These are phyloP conservation scores for Globisporangium viniferum DNA, from an alignment of 352 stramenopile species.

Conservation along the genomic window DNA sequence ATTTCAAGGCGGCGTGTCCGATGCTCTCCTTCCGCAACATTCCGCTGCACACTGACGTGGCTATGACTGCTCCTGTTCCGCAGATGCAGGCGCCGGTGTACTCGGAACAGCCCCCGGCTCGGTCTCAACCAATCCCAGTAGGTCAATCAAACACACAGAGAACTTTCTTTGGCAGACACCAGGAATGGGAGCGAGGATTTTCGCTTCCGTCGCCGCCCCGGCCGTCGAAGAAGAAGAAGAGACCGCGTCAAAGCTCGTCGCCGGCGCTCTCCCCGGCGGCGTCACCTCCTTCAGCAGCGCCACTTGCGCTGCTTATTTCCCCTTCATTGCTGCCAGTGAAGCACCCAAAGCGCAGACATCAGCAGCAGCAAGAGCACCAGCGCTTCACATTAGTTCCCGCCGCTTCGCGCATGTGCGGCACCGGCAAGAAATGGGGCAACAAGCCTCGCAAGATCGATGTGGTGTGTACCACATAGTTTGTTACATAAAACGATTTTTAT, in stretches of 20 bases:
- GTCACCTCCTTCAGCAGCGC: constrained; percentile 15
- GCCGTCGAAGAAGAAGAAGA: constrained; percentile 62
- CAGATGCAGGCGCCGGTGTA: neutral
- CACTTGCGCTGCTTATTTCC: constrained; percentile 23
- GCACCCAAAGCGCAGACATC: constrained; percentile 26
- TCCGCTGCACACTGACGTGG: constrained; percentile 24
- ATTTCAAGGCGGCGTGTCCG: constrained; percentile 74
- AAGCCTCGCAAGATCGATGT: constrained; percentile 15
- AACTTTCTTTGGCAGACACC: constrained; percentile 23
- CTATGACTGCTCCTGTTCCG: neutral
- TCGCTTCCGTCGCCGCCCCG: constrained; percentile 22
- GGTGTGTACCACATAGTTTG: constrained; percentile 12
- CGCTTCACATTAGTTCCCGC: constrained; percentile 26
- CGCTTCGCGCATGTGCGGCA: constrained; percentile 25
- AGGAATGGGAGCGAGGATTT: constrained; percentile 34
- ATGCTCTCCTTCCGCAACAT: constrained; percentile 63
- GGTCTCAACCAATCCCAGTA: constrained; percentile 7
- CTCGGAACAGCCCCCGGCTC: neutral
- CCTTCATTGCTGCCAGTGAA: constrained; percentile 30
- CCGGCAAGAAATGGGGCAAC: constrained; percentile 17
- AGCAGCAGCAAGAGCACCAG: constrained; percentile 27
- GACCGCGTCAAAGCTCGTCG: constrained; percentile 40
- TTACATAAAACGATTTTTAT: neutral
- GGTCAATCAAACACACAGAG: constrained; percentile 12
- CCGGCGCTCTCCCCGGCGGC: constrained; percentile 27